phyloP scores from a whole-genome alignment of 768 basidiomycete genomes.

The Lactarius vividus region DNA sequence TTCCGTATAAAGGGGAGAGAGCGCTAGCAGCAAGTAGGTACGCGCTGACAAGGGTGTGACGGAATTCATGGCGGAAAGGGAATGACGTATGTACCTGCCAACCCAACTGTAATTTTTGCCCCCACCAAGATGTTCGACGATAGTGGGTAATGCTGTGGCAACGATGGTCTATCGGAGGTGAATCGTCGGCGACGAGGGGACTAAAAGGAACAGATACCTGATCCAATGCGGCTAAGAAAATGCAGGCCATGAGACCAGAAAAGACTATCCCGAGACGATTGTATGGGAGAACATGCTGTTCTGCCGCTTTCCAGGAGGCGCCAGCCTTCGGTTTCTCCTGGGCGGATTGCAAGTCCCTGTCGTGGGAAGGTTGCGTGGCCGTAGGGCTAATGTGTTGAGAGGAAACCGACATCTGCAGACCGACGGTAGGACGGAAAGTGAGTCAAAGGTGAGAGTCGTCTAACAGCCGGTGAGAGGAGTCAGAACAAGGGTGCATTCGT shows the following conservation, averaged over 20 bases:
- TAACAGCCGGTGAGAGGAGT: not conserved
- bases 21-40: conserved; percentile 70
- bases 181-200: not conserved
- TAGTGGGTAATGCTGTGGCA: conserved; percentile 50
- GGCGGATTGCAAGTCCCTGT: not conserved
- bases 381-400: not conserved
- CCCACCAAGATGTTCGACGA: conserved; percentile 44
- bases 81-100: conserved; percentile 37
- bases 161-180: conserved; percentile 40
- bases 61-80: not conserved
- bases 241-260: conserved; percentile 42
- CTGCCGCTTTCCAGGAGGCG: conserved; percentile 39
- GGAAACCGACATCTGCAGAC: conserved; percentile 7
- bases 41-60: conserved; percentile 44
- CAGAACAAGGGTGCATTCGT: not conserved
- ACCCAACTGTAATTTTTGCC: conserved; percentile 51
- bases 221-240: conserved; percentile 49
- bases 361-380: not conserved
- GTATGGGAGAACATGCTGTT: conserved; percentile 44
- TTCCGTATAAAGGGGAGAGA: conserved; percentile 73
- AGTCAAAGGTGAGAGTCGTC: not conserved
- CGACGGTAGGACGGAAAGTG: not conserved
- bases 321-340: conserved; percentile 30
- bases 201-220: conserved; percentile 33
- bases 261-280: conserved; percentile 45